Evolutionary conservation across 2,329 filamentous ascomycete genomes (phyloP).

Genomic region (Cylindrodendrum hubeiense): DNA sequence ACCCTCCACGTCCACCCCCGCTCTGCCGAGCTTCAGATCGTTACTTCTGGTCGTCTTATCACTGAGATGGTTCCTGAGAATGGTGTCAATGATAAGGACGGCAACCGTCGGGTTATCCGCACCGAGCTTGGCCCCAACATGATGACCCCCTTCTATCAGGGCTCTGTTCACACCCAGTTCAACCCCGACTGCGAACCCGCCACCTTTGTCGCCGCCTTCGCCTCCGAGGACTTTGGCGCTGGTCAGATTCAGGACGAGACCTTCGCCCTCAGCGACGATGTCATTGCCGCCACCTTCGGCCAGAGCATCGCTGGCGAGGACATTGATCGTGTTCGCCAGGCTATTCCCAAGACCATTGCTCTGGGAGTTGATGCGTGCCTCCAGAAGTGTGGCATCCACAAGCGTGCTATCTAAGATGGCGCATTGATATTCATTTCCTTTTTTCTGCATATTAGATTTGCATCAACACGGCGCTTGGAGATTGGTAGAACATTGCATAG

Average conservation of each 20-base stretch:
- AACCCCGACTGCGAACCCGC: slow-evolving; percentile 66
- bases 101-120: slow-evolving; percentile 56
- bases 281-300: slow-evolving; percentile 61
- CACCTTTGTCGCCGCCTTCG: slow-evolving; percentile 63
- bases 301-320: slow-evolving; percentile 59
- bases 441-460: neutral
- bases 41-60: slow-evolving; percentile 60
- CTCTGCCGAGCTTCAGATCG: slow-evolving; percentile 64
- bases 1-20: slow-evolving; percentile 69
- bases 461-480: neutral
- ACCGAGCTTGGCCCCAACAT: slow-evolving; percentile 56
- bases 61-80: slow-evolving; percentile 67
- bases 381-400: slow-evolving; percentile 45
- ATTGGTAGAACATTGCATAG: neutral
- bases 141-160: slow-evolving; percentile 67
- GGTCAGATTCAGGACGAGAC: slow-evolving; percentile 63
- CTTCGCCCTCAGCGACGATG: slow-evolving; percentile 58
- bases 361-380: slow-evolving; percentile 66
- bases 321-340: slow-evolving; percentile 56
- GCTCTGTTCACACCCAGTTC: slow-evolving; percentile 66
- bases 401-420: slow-evolving; percentile 50
- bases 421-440: neutral
- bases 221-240: slow-evolving; percentile 64
- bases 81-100: slow-evolving; percentile 53
- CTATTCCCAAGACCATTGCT: slow-evolving; percentile 61